Base-by-base conservation (phyloP, 306 rosid genomes). In the Luffa aegyptiaca region DNA sequence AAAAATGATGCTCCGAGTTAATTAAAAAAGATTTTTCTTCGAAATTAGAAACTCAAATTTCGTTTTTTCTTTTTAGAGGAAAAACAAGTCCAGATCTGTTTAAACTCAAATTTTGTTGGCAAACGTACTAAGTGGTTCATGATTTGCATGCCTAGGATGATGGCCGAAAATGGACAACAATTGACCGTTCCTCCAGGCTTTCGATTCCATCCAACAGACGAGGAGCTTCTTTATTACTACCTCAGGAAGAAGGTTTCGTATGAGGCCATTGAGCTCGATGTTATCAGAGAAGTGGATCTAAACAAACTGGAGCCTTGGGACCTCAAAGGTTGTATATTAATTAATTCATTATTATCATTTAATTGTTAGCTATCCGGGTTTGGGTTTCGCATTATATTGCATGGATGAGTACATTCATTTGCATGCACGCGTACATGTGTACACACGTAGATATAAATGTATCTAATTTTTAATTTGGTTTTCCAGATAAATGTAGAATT, bases 231-330 rank as follows among this genome's bases (percentile, higher is more conserved):
- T 35, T 92, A 93, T 87, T 95, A 95, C 88, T 95, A 95, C 84
- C 88, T 95, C 0, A 88, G 93, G 88, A 95, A 95, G 92, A 95
- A 95, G 79, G 97, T 95, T 44, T 95, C 97, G 3, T 95, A 87
- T 82, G 99, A 95, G 86, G 87, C 97, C 86, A 95, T 93, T 77
- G 97, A 95, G 57, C 97, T 95, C 77, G 97, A 95, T 76, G 99
- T 95, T 80, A 93, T 95, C 7, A 85, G 94, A 55, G 99, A 95
- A 86, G 88, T 95, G 16, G 97, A 95, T 85, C 97, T 95, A 71
- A 95, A 95, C 88, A 95, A 87, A 82, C 97, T 95, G 31, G 97
- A 93, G 83, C 99, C 99, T 63, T 95, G 99, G 99, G 99, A 95
- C 48, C 97, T 95, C 84, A 95, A 95, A 91, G 99, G 99, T 94